Conservation (phyloP, 345 rosid species). For the Litchi chinensis region DNA sequence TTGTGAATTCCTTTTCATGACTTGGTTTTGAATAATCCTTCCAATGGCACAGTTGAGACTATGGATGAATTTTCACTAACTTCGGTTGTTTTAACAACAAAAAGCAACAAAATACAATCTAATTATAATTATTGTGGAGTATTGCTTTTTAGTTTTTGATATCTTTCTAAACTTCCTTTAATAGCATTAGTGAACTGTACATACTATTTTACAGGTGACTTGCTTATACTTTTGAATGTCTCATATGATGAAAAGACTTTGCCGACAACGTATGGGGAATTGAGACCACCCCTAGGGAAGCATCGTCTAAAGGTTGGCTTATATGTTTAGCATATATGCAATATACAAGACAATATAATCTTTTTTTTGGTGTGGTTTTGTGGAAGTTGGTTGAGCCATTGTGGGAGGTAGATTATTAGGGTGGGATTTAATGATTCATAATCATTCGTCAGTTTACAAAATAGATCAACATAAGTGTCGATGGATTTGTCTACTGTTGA, state of each 20-base stretch:
- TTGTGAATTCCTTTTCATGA: neutral
- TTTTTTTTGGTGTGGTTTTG: neutral
- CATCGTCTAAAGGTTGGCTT: constrained; percentile 88
- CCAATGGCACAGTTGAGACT: neutral
- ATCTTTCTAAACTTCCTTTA: neutral
- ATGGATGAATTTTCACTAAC: neutral
- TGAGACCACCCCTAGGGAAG: constrained; percentile 98
- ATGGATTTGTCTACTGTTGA: neutral
- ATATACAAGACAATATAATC: neutral
- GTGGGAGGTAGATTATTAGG: neutral
- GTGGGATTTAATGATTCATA: neutral
- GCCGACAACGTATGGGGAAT: constrained; percentile 92
- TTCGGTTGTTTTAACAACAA: neutral
- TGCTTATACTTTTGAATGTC: constrained; percentile 72
- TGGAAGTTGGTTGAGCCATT: neutral
- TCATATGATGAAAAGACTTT: constrained; percentile 76
- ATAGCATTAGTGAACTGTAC: constrained; percentile 18
- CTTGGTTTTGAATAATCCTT: neutral
- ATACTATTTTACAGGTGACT: constrained; percentile 56
- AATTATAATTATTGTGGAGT: neutral
- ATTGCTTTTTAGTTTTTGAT: neutral
- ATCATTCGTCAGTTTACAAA: too few relatives aligned
- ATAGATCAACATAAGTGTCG: too few relatives aligned
- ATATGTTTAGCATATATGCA: neutral
- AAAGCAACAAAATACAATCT: neutral